Evolutionary conservation across 345 rosid species (phyloP).

Genomic region (Citrus unshiu): DNA sequence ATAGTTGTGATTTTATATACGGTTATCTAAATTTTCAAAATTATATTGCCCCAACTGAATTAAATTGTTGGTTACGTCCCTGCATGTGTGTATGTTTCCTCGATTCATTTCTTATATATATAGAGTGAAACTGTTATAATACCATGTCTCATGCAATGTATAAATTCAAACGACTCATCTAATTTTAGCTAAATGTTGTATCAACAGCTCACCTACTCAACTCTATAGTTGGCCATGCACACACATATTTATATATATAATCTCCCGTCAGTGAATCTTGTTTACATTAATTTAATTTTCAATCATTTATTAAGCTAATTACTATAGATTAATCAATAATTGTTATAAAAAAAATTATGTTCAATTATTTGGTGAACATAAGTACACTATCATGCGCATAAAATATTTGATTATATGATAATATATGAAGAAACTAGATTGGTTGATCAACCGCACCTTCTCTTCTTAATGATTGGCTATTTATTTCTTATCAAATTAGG

Average conservation of each 20-base stretch:
- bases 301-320: not conserved
- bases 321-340: not conserved
- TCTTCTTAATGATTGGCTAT: not conserved
- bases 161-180: too few relatives aligned
- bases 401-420: not conserved
- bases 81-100: too few relatives aligned
- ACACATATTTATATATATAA: not conserved
- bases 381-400: not conserved
- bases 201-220: slow-evolving; percentile 15
- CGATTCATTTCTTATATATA: too few relatives aligned
- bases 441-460: slow-evolving; percentile 8
- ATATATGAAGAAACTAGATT: not conserved
- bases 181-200: not conserved
- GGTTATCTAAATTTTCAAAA: too few relatives aligned
- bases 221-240: not conserved
- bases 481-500: not conserved
- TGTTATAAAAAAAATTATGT: not conserved
- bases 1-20: too few relatives aligned
- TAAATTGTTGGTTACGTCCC: too few relatives aligned
- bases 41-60: too few relatives aligned
- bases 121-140: too few relatives aligned
- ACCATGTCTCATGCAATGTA: too few relatives aligned
- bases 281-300: not conserved
- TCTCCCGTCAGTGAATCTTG: not conserved
- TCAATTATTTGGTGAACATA: not conserved